These are phyloP conservation scores for Calocybe cyanea DNA, from an alignment of 768 basidiomycete genomes.

Conservation along the genomic window DNA sequence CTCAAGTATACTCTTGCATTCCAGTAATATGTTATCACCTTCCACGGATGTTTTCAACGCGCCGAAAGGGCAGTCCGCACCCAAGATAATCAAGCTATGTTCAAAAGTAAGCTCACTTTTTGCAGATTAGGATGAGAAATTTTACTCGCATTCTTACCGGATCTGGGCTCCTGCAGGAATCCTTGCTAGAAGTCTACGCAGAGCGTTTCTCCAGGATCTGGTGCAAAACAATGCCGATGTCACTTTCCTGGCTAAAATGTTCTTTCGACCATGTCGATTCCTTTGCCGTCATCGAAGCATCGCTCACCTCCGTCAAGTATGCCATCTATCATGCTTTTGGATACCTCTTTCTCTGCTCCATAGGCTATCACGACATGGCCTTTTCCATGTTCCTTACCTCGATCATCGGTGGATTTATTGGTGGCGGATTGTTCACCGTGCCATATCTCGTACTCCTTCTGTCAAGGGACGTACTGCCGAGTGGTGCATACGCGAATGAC, in stretches of 20 bases:
- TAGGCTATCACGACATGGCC: constrained; percentile 2
- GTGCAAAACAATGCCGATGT: not conserved
- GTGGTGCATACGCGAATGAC: not conserved
- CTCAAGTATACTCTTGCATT: too few relatives aligned
- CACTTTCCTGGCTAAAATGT: not conserved
- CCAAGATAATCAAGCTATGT: not conserved
- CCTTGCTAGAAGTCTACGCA: not conserved
- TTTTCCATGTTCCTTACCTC: constrained; percentile 2
- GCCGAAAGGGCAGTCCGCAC: too few relatives aligned
- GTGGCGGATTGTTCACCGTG: constrained; percentile 17
- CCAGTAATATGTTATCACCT: too few relatives aligned
- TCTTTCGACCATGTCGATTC: constrained; percentile 8
- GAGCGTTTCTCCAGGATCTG: not conserved
- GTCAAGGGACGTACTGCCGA: not conserved
- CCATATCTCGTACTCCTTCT: constrained; percentile 15
- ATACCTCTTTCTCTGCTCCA: constrained; percentile 1
- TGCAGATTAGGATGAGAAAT: too few relatives aligned
- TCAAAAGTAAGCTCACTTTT: not conserved
- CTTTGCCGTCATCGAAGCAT: constrained; percentile 14
- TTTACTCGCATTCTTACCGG: too few relatives aligned
- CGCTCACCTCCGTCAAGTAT: constrained; percentile 18
- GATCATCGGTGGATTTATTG: constrained; percentile 11
- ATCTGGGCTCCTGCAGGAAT: not conserved
- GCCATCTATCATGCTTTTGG: constrained; percentile 17
- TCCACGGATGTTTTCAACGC: too few relatives aligned